Conservation (phyloP, 2,329 filamentous ascomycete genomes). For the Lanzia echinophila region DNA sequence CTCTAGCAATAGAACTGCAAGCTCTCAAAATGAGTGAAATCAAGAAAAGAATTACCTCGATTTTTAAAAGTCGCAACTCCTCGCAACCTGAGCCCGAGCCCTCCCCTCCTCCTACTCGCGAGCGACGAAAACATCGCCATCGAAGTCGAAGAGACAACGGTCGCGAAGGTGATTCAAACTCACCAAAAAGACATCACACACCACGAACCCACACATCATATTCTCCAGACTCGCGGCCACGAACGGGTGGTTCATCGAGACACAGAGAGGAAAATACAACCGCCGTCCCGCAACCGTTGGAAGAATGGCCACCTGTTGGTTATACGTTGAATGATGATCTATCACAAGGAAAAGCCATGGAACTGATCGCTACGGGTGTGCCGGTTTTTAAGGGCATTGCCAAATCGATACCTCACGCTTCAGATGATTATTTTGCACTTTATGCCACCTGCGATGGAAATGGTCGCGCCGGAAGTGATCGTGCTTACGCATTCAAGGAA, state of each 20-base stretch:
- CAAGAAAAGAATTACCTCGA: background rate
- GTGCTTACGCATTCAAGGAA: constrained; percentile 12
- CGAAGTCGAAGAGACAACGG: background rate
- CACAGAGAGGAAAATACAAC: background rate
- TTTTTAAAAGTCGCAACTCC: background rate
- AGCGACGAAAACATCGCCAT: background rate
- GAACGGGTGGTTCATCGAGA: constrained; percentile 3
- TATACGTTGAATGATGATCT: constrained; percentile 45
- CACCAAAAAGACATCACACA: constrained; percentile 2
- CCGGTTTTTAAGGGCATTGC: constrained; percentile 51
- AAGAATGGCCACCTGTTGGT: constrained; percentile 51
- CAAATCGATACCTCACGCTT: constrained; percentile 44
- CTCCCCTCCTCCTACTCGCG: background rate
- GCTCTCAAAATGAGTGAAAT: background rate
- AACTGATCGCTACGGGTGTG: constrained; percentile 52
- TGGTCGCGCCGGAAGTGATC: constrained; percentile 22
- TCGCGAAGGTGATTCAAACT: constrained; percentile 1
- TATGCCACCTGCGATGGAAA: constrained; percentile 47
- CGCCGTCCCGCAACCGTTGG: constrained; percentile 30
- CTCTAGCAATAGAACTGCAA: background rate
- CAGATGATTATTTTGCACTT: constrained; percentile 49
- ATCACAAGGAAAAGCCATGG: constrained; percentile 46
- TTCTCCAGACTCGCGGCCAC: constrained; percentile 3
- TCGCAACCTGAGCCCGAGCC: background rate
- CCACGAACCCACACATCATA: background rate